These are phyloP conservation scores for Shiraia bambusicola DNA, from an alignment of 2,329 filamentous ascomycete genomes.

Conservation along the genomic window DNA sequence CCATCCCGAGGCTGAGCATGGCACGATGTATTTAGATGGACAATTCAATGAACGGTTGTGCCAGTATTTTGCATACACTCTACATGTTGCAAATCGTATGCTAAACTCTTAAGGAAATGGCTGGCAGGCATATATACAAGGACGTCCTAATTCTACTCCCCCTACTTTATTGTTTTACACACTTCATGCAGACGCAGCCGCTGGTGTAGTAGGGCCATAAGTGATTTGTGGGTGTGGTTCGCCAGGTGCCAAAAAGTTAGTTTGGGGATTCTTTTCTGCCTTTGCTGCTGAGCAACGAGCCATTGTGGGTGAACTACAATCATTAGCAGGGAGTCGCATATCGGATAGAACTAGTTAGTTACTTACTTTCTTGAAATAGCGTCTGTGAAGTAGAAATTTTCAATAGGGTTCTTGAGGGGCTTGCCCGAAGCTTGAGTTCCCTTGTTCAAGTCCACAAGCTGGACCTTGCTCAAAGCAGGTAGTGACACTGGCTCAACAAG, in stretches of 20 bases:
- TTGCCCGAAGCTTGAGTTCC: slow-evolving; percentile 70
- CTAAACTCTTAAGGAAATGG: slow-evolving; percentile 23
- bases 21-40: neutral
- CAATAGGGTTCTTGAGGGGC: slow-evolving; percentile 79
- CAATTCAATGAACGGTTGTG: slow-evolving; percentile 12
- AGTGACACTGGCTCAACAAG: slow-evolving; percentile 76
- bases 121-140: slow-evolving; percentile 35
- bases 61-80: slow-evolving; percentile 28
- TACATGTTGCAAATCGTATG: slow-evolving; percentile 20
- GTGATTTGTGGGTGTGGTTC: slow-evolving; percentile 45
- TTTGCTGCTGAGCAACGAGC: slow-evolving; percentile 94
- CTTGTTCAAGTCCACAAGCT: slow-evolving; percentile 96
- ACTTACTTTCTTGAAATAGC: slow-evolving; percentile 90
- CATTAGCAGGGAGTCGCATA: slow-evolving; percentile 12
- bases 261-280: slow-evolving; percentile 57
- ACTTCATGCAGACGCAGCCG: slow-evolving; percentile 28
- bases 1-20: neutral
- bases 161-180: slow-evolving; percentile 10
- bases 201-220: slow-evolving; percentile 41
- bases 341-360: neutral
- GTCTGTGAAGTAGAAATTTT: slow-evolving; percentile 99
- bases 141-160: slow-evolving; percentile 16
- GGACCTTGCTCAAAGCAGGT: slow-evolving; percentile 82
- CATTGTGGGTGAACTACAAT: slow-evolving; percentile 87
- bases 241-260: slow-evolving; percentile 55